Percentiles rank a stretch among this genome's conserved stretches.
Evolutionary conservation across 345 rosid species (phyloP).

Genomic region (Arabidopsis suecica): DNA sequence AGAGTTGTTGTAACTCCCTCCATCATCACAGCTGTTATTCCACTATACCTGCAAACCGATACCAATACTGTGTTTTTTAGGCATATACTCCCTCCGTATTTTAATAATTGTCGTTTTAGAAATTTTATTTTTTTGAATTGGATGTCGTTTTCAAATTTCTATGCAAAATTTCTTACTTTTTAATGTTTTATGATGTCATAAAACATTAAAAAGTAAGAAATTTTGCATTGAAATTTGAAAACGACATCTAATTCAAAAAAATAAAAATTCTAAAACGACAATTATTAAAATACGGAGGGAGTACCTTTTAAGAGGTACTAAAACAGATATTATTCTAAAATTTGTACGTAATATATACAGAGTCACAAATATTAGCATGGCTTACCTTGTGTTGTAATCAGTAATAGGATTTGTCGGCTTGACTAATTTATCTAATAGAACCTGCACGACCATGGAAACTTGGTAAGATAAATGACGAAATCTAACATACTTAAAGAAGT

Average conservation of each 20-base stretch:
- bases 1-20: conserved; percentile 77
- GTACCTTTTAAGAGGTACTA: background rate
- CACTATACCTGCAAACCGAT: conserved; percentile 74
- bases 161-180: too few relatives aligned
- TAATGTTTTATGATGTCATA: too few relatives aligned
- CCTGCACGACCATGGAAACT: conserved; percentile 54
- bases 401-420: conserved; percentile 76
- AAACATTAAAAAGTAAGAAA: too few relatives aligned
- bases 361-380: conserved; percentile 20
- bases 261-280: too few relatives aligned
- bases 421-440: conserved; percentile 85
- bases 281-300: too few relatives aligned
- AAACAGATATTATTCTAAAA: conserved; percentile 6
- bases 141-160: too few relatives aligned
- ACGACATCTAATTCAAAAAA: too few relatives aligned
- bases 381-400: conserved; percentile 90
- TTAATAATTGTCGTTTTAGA: too few relatives aligned
- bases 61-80: conserved; percentile 18
- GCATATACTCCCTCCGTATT: too few relatives aligned
- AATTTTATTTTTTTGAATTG: too few relatives aligned
- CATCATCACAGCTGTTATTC: conserved; percentile 86
- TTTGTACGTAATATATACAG: conserved; percentile 12
- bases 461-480: conserved; percentile 5
- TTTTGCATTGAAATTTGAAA: too few relatives aligned
- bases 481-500: conserved; percentile 3